Evolutionary conservation across 345 rosid genomes (phyloP).

Genomic region (Pistacia vera): DNA sequence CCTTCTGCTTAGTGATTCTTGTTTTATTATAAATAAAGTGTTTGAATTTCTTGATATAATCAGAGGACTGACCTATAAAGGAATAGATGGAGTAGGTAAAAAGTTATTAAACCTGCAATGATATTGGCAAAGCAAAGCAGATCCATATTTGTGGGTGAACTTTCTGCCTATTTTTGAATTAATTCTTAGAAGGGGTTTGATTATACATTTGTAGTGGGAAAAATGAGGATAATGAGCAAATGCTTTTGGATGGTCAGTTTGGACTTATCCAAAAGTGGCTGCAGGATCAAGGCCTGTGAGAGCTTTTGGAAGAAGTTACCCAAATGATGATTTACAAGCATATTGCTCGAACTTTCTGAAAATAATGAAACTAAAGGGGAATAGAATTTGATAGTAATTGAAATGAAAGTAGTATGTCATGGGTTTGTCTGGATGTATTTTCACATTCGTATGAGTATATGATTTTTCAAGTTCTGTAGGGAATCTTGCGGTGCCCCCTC

Average conservation of each 20-base stretch:
- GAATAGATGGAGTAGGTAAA: neutral
- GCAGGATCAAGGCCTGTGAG: too few relatives aligned
- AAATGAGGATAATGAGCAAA: neutral
- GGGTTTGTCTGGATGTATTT: neutral
- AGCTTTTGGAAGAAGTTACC: neutral
- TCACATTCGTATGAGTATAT: neutral
- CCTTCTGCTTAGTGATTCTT: neutral
- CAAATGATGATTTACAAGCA: neutral
- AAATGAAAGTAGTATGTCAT: neutral
- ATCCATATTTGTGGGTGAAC: too few relatives aligned
- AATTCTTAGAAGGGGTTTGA: neutral
- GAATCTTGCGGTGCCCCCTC: neutral
- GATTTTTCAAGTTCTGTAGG: neutral
- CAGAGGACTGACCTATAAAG: neutral
- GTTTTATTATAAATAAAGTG: neutral
- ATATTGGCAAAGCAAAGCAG: neutral
- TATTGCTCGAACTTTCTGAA: neutral
- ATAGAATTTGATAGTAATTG: neutral
- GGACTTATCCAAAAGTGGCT: too few relatives aligned
- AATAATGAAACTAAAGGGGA: neutral
- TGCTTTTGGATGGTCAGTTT: too few relatives aligned
- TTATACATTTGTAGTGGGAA: neutral
- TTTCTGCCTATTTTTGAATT: neutral
- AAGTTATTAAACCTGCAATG: neutral
- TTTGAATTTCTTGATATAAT: neutral